Evolutionary conservation across 805 yeast genomes (phyloP), one percentile per base, ranked within the genome.

Genomic region (Jamesozyma hellenica): DNA sequence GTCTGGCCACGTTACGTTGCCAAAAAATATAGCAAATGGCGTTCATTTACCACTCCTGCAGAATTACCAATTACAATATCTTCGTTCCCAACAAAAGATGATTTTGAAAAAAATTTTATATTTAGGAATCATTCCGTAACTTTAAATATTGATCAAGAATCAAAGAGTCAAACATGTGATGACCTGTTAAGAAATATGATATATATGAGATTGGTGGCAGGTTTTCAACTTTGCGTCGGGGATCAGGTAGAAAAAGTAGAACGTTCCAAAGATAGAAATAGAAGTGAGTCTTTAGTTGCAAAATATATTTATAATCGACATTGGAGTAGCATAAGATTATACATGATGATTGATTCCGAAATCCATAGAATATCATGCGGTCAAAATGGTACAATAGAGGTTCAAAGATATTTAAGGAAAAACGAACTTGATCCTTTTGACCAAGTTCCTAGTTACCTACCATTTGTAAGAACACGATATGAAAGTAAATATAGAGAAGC

Each of bases 11-110:
- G 72, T 12, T 72, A 74, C 32, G 76, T 79, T 13, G 75, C 72
- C 39, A 67, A 83, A 39, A 74, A 75, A 49, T 66, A 79, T 13
- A 79, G 88, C 37, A 88, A 88, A 54, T 92, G 99, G 99, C 74
- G 85, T 39, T 88, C 97, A 0, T 68, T 94, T 39, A 80, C 87
- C 12, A 77, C 96, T 0, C 99, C 99, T 0, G 96, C 97, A 0
- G 81, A 94, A 6, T 65, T 92, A 19, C 99, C 99, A 0, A 65
- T 84, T 0, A 77, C 86, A 2, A 77, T 94, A 0, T 75, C 82
- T 2, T 69, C 80, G 9, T 88, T 88, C 51, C 96, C 97, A 0
- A 59, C 79, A 0, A 63, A 68, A 11, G 66, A 68, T 4, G 87
- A 84, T 42, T 78, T 88, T 55, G 75, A 79, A 35, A 68, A 70